Base-by-base conservation (phyloP, 257 asterid genomes). In the Nicotiana undulata region DNA sequence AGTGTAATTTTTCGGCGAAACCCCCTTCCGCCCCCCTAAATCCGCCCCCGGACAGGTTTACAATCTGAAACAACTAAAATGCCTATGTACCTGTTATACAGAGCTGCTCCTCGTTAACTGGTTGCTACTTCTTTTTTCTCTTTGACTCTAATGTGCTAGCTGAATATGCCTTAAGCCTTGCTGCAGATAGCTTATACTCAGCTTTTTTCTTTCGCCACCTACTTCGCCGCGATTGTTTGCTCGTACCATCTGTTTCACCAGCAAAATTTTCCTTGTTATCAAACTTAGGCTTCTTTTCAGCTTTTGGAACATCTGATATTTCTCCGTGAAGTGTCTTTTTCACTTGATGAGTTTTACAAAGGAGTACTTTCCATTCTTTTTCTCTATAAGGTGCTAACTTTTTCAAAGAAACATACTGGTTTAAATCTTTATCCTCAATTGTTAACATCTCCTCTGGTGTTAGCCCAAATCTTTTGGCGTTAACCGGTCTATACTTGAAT, bases 311-410 rank as follows among this genome's bases (percentile, higher is more conserved):
- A 63, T 46, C 61, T 64, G 85, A 81, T 17, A 67, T 56, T 61
- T 81, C 81, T 83, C 80, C 84, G 82, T 24, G 76, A n/a, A 34
- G 67, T 82, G 40, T 86, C 83, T 89, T 83, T 81, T 82, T 90
- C 34, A 87, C 82, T 76, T 91, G 89, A 53, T 79, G 2, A 51
- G 81, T 85, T 90, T 88, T 89, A n/a, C 52, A 37, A 31, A 85
- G 91, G 56, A 95, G 94, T 59, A 91, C 96, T 90, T 89, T 85
- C 97, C 97, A 94, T 80, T 91, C 95, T 84, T 86, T 84, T 78
- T 94, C 97, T 78, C 89, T 81, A 67, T 94, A 94, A 5, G 98
- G 93, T 5, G 95, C 96, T 81, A 94, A 79, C 89, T 90, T 92
- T 88, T 92, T 90, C 63, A 92, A 29, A 28, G 98, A 83, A 29